Evolutionary conservation across 345 rosid species (phyloP).

Genomic region (thale cress (Arabidopsis thaliana)): TAIR10.1 NC_003074.8:12786001-12786500

Average conservation of each 20-base stretch:
- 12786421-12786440: no score
- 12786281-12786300: not conserved
- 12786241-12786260: constrained; percentile 9
- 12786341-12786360: not conserved
- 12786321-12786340: not conserved
- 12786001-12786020: not conserved
- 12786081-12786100: not conserved
- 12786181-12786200: not conserved
- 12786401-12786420: not conserved
- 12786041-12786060: not conserved
- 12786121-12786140: constrained; percentile 20
- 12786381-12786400: not conserved
- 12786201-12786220: not conserved
- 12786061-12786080: not conserved
- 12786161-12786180: not conserved
- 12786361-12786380: constrained; percentile 1
- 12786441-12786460: not conserved
- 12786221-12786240: constrained; percentile 4
- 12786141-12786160: constrained; percentile 3
- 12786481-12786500: not conserved
- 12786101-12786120: not conserved
- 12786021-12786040: not conserved
- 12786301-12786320: constrained; percentile 8
- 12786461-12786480: not conserved
- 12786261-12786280: not conserved